These are phyloP conservation scores for Epichloe coenophiala DNA, from an alignment of 2,329 filamentous ascomycete species.

Conservation along the genomic window DNA sequence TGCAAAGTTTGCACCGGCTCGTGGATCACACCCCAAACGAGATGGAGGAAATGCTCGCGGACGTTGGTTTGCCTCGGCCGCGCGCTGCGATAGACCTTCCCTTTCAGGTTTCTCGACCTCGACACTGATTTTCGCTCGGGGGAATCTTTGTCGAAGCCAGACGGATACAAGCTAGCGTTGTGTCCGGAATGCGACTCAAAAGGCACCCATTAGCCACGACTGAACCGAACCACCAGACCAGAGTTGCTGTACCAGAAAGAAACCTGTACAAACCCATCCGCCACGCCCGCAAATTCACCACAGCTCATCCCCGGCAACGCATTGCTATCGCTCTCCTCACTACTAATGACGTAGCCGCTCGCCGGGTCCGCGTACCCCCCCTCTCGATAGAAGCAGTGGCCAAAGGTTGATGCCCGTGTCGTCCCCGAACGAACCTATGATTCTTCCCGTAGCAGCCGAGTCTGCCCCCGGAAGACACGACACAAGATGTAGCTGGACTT, in stretches of 20 bases:
- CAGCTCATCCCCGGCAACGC: constrained; percentile 38
- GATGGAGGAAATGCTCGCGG: neutral
- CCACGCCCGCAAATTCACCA: constrained; percentile 31
- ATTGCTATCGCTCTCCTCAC: constrained; percentile 43
- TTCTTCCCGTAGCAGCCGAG: constrained; percentile 9
- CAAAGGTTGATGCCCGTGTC: constrained; percentile 30
- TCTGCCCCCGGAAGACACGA: constrained; percentile 37
- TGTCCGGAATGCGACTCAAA: constrained; percentile 50
- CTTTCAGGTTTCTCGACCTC: constrained; percentile 60
- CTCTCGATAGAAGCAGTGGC: constrained; percentile 45
- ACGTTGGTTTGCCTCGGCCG: constrained; percentile 33
- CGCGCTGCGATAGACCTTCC: constrained; percentile 45
- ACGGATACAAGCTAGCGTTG: constrained; percentile 44
- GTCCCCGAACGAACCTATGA: constrained; percentile 27
- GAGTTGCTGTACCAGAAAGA: too few relatives aligned
- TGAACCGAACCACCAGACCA: too few relatives aligned
- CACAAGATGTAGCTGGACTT: constrained; percentile 29
- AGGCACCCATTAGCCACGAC: too few relatives aligned
- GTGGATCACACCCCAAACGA: too few relatives aligned
- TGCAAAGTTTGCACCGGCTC: too few relatives aligned
- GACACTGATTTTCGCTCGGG: constrained; percentile 44
- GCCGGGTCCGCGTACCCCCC: constrained; percentile 40
- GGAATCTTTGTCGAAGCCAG: constrained; percentile 35
- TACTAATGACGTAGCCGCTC: constrained; percentile 57
- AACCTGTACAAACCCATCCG: constrained; percentile 3